A percentile compares a stretch with the other conserved stretches of the same genome.
phyloP scores from a whole-genome alignment of 768 basidiomycete genomes.

The Phylloporus arenicola region DNA sequence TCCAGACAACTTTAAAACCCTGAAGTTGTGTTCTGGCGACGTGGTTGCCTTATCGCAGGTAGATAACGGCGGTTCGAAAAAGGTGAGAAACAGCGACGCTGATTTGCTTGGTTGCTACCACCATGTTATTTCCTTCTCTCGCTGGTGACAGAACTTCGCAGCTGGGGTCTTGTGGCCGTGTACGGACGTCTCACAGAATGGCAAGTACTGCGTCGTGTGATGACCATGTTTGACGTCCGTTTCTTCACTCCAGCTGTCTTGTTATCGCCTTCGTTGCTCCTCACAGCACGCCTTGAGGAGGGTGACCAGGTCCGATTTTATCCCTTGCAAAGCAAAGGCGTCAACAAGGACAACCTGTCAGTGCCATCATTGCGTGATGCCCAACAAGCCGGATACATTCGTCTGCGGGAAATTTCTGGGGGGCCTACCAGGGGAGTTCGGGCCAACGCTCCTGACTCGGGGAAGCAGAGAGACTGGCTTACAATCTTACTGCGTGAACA shows the following conservation, averaged over 20 bases:
- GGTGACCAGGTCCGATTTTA: slow-evolving; percentile 46
- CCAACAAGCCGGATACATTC: slow-evolving; percentile 48
- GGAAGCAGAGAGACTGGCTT: slow-evolving; percentile 61
- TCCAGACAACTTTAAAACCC: slow-evolving; percentile 52
- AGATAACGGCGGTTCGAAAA: slow-evolving; percentile 30
- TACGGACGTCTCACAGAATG: slow-evolving; percentile 48
- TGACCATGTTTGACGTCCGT: neutral
- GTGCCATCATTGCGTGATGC: slow-evolving; percentile 47
- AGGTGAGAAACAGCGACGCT: slow-evolving; percentile 29
- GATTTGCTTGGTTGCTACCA: slow-evolving; percentile 3
- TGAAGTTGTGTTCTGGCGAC: slow-evolving; percentile 66
- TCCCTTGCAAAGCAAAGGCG: slow-evolving; percentile 38
- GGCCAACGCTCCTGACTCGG: slow-evolving; percentile 15
- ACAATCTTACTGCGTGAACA: slow-evolving; percentile 57
- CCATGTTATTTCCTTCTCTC: slow-evolving; percentile 6
- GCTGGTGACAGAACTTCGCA: slow-evolving; percentile 46
- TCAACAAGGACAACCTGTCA: slow-evolving; percentile 36
- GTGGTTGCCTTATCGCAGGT: slow-evolving; percentile 49
- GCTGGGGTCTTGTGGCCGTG: slow-evolving; percentile 78
- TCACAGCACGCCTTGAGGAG: slow-evolving; percentile 54
- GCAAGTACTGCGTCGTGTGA: slow-evolving; percentile 37
- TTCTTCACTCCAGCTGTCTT: slow-evolving; percentile 41
- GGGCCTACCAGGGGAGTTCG: slow-evolving; percentile 14
- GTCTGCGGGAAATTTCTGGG: slow-evolving; percentile 43
- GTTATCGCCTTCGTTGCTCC: slow-evolving; percentile 50